Evolutionary conservation across 2,329 filamentous ascomycete species (phyloP).

Genomic region (Epichloe brachyelytri): DNA sequence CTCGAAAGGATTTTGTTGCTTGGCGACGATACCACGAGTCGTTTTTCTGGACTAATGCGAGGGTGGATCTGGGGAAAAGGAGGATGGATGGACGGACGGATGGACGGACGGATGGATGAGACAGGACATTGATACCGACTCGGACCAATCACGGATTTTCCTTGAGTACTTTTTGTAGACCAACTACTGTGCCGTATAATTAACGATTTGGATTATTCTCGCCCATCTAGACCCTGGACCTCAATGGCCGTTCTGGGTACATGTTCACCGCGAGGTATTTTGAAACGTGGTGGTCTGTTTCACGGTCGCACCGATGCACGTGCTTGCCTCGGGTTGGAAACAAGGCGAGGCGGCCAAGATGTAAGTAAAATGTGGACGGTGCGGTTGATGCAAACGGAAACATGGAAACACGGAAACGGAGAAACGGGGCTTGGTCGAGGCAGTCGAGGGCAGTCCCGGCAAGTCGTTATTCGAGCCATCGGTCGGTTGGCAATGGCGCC

Average conservation of each 20-base stretch:
- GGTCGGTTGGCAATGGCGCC: no score
- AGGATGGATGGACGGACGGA: background rate
- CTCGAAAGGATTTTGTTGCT: background rate
- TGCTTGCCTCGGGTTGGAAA: background rate
- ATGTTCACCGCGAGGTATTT: background rate
- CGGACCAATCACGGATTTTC: background rate
- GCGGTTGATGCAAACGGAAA: no score
- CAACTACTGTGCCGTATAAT: background rate
- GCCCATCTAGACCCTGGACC: no score
- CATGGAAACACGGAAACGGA: no score
- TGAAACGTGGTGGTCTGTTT: background rate
- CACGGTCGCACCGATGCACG: background rate
- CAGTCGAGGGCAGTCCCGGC: no score
- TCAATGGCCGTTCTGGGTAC: no score
- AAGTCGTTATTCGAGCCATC: no score
- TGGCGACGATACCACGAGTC: constrained; percentile 4
- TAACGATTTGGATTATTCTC: background rate
- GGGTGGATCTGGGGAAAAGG: background rate
- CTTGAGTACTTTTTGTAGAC: background rate
- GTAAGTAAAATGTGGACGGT: no score
- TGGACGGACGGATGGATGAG: background rate
- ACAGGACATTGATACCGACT: background rate
- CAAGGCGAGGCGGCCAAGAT: background rate
- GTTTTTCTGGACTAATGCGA: background rate
- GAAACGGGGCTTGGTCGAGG: no score